A percentile compares a stretch with the other conserved stretches of the same genome.
These are phyloP conservation scores for Botrytis fragariae DNA, from an alignment of 2,329 filamentous ascomycete species.

Conservation along the genomic window DNA sequence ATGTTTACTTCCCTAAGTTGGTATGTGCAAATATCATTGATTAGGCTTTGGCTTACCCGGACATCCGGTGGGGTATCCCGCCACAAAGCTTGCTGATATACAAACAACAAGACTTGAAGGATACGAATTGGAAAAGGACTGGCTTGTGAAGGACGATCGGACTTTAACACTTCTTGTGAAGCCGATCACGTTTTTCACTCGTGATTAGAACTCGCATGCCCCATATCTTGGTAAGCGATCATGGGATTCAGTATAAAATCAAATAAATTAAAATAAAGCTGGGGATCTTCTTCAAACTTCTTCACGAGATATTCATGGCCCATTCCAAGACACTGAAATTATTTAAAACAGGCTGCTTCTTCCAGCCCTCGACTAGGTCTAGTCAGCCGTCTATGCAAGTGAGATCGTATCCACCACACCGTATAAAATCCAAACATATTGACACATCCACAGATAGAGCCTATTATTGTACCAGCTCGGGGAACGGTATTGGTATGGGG, in stretches of 20 bases:
- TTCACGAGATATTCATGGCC: neutral
- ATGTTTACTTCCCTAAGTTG: neutral
- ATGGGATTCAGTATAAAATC: neutral
- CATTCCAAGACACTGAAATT: neutral
- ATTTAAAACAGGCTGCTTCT: neutral
- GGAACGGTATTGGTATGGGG: neutral
- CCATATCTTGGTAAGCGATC: neutral
- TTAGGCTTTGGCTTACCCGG: neutral
- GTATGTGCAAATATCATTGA: neutral
- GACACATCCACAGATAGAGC: neutral
- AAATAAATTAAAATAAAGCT: neutral
- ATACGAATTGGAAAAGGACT: neutral
- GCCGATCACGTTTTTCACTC: neutral
- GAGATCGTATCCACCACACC: constrained; percentile 10
- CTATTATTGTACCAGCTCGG: neutral
- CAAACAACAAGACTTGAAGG: neutral
- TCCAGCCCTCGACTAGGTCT: neutral
- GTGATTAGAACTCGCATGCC: neutral
- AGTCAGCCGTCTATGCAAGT: constrained; percentile 18
- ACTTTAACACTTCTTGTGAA: neutral
- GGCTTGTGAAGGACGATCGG: no score
- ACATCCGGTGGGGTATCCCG: constrained; percentile 19
- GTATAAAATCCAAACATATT: neutral
- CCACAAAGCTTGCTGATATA: neutral
- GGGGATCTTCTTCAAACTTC: neutral